These are phyloP conservation scores for Arthrocladium fulminans DNA, from an alignment of 2,329 filamentous ascomycete genomes.

Conservation along the genomic window DNA sequence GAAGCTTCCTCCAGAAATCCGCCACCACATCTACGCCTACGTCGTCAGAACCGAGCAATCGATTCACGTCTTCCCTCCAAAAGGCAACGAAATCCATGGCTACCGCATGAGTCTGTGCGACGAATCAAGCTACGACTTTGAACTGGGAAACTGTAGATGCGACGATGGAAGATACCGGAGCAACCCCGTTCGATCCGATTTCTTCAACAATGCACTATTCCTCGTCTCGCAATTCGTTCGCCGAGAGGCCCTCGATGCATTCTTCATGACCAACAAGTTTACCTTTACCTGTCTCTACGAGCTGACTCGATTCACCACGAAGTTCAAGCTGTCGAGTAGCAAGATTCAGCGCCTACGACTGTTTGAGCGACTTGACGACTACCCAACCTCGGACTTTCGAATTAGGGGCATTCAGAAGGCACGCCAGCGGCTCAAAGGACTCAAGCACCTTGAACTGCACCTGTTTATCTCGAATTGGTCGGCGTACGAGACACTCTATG, in stretches of 20 bases:
- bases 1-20: slow-evolving; percentile 7
- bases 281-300: slow-evolving; percentile 9
- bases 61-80: slow-evolving; percentile 7
- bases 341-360: slow-evolving; percentile 7
- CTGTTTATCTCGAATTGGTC: slow-evolving; percentile 4
- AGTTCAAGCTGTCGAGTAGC: background rate
- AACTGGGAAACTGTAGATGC: slow-evolving; percentile 1
- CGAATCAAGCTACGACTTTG: slow-evolving; percentile 4
- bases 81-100: slow-evolving; percentile 6
- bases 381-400: background rate
- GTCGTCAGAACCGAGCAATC: slow-evolving; percentile 3
- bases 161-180: background rate
- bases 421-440: background rate
- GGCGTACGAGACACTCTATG: slow-evolving; percentile 3
- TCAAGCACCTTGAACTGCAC: slow-evolving; percentile 5
- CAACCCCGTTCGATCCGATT: background rate
- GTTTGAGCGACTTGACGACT: slow-evolving; percentile 6
- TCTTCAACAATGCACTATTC: slow-evolving; percentile 7
- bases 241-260: slow-evolving; percentile 8
- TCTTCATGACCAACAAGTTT: slow-evolving; percentile 8
- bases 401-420: slow-evolving; percentile 1
- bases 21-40: slow-evolving; percentile 4
- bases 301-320: slow-evolving; percentile 1
- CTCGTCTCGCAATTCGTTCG: slow-evolving; percentile 6
- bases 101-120: slow-evolving; percentile 8